Percentiles rank a stretch among this genome's conserved stretches.
These are phyloP conservation scores for Nepenthes alata DNA, from an alignment of 179 eudicot species.

Conservation along the genomic window DNA sequence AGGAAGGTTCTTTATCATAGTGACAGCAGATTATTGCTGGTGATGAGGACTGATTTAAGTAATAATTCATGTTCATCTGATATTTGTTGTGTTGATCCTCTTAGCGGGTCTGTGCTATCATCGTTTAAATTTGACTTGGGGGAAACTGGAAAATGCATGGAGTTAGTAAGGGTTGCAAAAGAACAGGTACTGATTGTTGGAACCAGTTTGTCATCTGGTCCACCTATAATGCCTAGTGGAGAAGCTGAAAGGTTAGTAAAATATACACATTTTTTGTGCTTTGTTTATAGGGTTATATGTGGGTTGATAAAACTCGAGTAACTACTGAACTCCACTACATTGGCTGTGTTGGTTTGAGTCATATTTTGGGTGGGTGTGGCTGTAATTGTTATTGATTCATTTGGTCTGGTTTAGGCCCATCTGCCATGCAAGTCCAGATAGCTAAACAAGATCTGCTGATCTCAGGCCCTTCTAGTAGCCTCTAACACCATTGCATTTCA, in stretches of 20 bases:
- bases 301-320: no score
- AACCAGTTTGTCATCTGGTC: slow-evolving; percentile 79
- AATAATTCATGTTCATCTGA: slow-evolving; percentile 68
- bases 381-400: no score
- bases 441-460: no score
- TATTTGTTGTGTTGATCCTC: slow-evolving; percentile 83
- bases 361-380: no score
- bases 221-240: slow-evolving; percentile 88
- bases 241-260: slow-evolving; percentile 81
- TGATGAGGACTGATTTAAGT: slow-evolving; percentile 75
- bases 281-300: not conserved
- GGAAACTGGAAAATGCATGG: slow-evolving; percentile 92
- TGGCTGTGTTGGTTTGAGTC: no score
- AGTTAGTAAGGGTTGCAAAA: slow-evolving; percentile 59
- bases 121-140: slow-evolving; percentile 67
- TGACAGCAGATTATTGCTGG: slow-evolving; percentile 79
- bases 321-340: no score
- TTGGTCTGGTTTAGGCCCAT: no score
- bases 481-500: no score
- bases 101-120: slow-evolving; percentile 73
- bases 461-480: no score
- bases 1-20: slow-evolving; percentile 80
- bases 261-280: no score
- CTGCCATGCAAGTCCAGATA: no score
- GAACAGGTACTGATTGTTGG: slow-evolving; percentile 79